These are phyloP conservation scores for Coemansia sp. DNA, from an alignment of 192 early-diverging fungal genomes.

Conservation along the genomic window DNA sequence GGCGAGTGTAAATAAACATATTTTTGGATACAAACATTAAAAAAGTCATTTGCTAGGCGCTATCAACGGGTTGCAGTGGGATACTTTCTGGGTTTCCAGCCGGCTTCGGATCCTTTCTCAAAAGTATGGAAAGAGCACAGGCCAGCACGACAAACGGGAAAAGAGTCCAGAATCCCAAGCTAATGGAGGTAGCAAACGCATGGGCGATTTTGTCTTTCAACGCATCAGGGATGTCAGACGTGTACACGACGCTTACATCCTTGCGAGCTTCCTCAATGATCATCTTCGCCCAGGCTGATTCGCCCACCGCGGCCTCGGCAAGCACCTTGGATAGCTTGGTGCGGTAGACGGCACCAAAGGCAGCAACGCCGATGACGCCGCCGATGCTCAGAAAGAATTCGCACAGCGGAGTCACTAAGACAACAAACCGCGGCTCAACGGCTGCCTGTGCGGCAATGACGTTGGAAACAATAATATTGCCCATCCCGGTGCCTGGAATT, in stretches of 20 bases:
- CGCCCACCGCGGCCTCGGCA: slow-evolving; percentile 12
- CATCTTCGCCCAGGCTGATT: slow-evolving; percentile 37
- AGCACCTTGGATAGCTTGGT: slow-evolving; percentile 58
- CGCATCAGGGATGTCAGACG: slow-evolving; percentile 30
- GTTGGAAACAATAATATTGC: slow-evolving; percentile 72
- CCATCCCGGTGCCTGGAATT: slow-evolving; percentile 74
- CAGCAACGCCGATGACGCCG: slow-evolving; percentile 63
- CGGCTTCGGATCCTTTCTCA: slow-evolving; percentile 27
- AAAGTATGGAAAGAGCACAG: slow-evolving; percentile 52
- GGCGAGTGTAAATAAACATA: not conserved
- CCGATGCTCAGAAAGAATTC: slow-evolving; percentile 73
- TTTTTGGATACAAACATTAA: not conserved
- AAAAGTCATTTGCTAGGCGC: not conserved
- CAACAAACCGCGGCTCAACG: slow-evolving; percentile 61
- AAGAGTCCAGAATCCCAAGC: slow-evolving; percentile 52
- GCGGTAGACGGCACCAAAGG: slow-evolving; percentile 63
- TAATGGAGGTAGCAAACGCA: slow-evolving; percentile 59
- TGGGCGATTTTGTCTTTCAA: slow-evolving; percentile 45
- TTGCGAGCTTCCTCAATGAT: slow-evolving; percentile 57
- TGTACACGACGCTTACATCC: slow-evolving; percentile 46
- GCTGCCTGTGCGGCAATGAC: slow-evolving; percentile 72
- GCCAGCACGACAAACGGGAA: slow-evolving; percentile 55
- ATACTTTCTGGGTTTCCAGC: slow-evolving; percentile 7
- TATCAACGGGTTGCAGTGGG: slow-evolving; percentile 4
- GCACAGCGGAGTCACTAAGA: slow-evolving; percentile 66